Conservation (phyloP, 2,329 filamentous ascomycete genomes). For the Paramyrothecium sp. region DNA sequence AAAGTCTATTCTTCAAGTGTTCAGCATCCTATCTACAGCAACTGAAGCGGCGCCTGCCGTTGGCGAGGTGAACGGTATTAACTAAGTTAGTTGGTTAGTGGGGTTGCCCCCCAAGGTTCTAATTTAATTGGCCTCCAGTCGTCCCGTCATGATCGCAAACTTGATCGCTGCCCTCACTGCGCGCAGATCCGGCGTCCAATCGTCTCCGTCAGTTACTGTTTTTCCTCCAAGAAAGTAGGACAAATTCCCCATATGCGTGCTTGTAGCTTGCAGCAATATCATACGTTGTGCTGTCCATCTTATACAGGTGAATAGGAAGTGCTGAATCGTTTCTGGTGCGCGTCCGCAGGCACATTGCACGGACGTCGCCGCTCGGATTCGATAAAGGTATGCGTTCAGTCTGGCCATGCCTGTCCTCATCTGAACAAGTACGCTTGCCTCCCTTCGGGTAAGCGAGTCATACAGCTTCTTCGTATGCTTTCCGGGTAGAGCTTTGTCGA, state of each 20-base stretch:
- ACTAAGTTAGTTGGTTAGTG: neutral
- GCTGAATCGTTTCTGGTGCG: constrained; percentile 6
- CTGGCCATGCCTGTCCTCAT: too few species aligned
- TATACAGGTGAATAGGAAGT: constrained; percentile 6
- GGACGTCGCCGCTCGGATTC: too few species aligned
- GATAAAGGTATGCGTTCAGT: too few species aligned
- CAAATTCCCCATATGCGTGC: constrained; percentile 3
- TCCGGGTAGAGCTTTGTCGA: constrained; percentile 5
- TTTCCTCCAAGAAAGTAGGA: constrained; percentile 5
- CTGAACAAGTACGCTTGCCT: too few species aligned
- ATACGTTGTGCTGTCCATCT: constrained; percentile 2
- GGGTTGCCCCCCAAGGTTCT: neutral
- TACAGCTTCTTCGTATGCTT: constrained; percentile 5
- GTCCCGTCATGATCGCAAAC: neutral
- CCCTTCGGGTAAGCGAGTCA: too few species aligned
- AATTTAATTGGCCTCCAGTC: neutral
- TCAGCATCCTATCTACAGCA: too few species aligned
- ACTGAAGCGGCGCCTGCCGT: neutral
- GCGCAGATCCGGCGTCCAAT: neutral
- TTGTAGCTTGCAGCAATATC: neutral
- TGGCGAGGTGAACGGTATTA: neutral
- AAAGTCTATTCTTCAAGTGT: neutral
- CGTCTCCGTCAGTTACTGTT: neutral
- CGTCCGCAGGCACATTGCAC: constrained; percentile 5
- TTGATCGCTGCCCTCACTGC: too few species aligned